A percentile compares a stretch with the other conserved stretches of the same genome.
phyloP scores from a whole-genome alignment of 2,329 filamentous ascomycete genomes.

The Thielaviopsis ethacetica region DNA sequence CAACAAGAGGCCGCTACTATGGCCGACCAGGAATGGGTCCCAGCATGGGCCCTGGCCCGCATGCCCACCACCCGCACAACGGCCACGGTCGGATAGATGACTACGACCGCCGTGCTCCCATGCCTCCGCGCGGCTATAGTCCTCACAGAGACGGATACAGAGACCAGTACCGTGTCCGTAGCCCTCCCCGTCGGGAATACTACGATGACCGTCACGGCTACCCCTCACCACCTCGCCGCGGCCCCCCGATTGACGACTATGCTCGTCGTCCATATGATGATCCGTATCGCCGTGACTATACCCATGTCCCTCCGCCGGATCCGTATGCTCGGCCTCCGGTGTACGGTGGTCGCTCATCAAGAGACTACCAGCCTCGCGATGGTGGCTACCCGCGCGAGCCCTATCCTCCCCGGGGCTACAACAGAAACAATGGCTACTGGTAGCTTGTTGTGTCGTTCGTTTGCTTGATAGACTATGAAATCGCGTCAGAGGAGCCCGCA shows the following conservation, averaged over 20 bases:
- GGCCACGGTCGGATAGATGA: conserved; percentile 37
- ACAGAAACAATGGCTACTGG: conserved; percentile 20
- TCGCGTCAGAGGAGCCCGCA: background rate
- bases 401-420: conserved; percentile 22
- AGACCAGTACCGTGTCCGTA: conserved; percentile 75
- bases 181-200: conserved; percentile 76
- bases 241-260: conserved; percentile 66
- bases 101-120: conserved; percentile 57
- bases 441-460: conserved; percentile 18
- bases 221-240: conserved; percentile 66
- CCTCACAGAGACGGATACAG: conserved; percentile 51
- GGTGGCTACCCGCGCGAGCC: conserved; percentile 29
- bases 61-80: background rate
- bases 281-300: conserved; percentile 55
- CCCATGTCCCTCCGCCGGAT: conserved; percentile 42
- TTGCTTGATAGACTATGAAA: conserved; percentile 15
- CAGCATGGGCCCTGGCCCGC: background rate
- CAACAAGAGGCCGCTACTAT: conserved; percentile 40
- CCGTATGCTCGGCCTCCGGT: conserved; percentile 41
- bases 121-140: conserved; percentile 59
- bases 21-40: conserved; percentile 1
- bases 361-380: conserved; percentile 34
- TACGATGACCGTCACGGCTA: conserved; percentile 62
- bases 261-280: conserved; percentile 56
- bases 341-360: conserved; percentile 38